phyloP scores from a whole-genome alignment of 805 yeast genomes.

The Brettanomyces anomalus region DNA sequence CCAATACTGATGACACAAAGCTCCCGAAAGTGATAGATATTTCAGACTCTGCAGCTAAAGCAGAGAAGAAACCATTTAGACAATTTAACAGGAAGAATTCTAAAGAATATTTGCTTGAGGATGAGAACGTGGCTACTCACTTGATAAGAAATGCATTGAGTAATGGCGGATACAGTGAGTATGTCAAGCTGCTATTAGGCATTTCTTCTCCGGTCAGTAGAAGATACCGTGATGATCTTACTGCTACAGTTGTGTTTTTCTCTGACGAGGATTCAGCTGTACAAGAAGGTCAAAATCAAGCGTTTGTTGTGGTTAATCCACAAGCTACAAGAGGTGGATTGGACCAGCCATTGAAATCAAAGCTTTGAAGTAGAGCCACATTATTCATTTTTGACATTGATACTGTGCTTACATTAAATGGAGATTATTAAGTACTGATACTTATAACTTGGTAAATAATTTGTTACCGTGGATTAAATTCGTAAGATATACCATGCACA shows the following conservation, averaged over 20 bases:
- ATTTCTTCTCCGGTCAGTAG: constrained; percentile 90
- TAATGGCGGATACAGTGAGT: constrained; percentile 79
- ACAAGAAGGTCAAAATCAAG: constrained; percentile 31
- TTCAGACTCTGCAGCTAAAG: constrained; percentile 47
- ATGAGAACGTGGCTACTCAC: constrained; percentile 86
- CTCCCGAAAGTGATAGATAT: constrained; percentile 59
- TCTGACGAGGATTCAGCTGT: constrained; percentile 42
- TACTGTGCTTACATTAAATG: no score
- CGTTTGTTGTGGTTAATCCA: constrained; percentile 45
- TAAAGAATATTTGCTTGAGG: constrained; percentile 54
- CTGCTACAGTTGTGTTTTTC: constrained; percentile 92
- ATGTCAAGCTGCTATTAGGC: constrained; percentile 78
- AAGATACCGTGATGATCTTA: constrained; percentile 88
- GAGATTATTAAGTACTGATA: no score
- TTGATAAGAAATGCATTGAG: constrained; percentile 86
- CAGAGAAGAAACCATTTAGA: constrained; percentile 67
- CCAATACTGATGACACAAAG: constrained; percentile 27
- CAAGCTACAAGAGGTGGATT: constrained; percentile 53
- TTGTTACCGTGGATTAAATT: no score
- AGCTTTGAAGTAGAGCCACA: constrained; percentile 33
- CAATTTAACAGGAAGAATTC: constrained; percentile 26
- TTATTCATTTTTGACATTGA: no score
- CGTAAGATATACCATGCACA: no score
- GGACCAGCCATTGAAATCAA: constrained; percentile 33
- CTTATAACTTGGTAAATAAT: no score